A percentile compares a stretch with the other conserved stretches of the same genome.
phyloP scores from a whole-genome alignment of 352 stramenopile species.

The Blastocystis sp. region DNA sequence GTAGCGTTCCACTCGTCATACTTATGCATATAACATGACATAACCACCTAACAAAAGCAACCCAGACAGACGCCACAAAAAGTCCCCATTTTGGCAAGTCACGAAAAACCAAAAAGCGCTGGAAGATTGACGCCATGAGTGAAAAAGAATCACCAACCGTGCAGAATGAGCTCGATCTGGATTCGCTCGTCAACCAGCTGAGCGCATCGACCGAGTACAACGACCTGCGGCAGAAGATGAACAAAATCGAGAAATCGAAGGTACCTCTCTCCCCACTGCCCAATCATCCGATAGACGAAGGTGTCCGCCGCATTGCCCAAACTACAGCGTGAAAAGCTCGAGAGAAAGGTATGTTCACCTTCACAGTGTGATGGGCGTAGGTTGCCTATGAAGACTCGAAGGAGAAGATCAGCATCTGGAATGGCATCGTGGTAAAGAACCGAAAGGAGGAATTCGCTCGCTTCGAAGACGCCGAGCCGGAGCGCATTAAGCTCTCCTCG shows the following conservation, averaged over 20 bases:
- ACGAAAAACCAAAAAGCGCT: no score
- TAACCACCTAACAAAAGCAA: no score
- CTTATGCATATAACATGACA: no score
- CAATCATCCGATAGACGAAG: constrained; percentile 10
- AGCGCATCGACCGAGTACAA: constrained; percentile 18
- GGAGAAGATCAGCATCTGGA: constrained; percentile 41
- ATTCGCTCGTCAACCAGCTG: constrained; percentile 6
- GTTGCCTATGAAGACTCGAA: constrained; percentile 60
- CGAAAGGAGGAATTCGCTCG: not conserved
- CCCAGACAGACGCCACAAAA: no score
- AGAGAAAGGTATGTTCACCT: constrained; percentile 34
- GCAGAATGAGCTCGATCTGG: not conserved
- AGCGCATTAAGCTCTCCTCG: not conserved
- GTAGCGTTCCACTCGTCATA: no score
- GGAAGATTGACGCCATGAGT: no score
- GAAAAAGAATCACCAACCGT: not conserved
- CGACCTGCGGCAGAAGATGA: constrained; percentile 15
- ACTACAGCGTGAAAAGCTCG: constrained; percentile 19
- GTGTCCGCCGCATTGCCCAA: constrained; percentile 42
- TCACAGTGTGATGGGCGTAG: not conserved
- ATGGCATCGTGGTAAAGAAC: constrained; percentile 58
- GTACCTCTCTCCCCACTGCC: not conserved
- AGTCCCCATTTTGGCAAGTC: no score
- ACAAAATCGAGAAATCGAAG: constrained; percentile 40
- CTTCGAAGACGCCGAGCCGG: constrained; percentile 39